Conservation (phyloP, 2,329 filamentous ascomycete species). For the Blumeria hordei region DNA sequence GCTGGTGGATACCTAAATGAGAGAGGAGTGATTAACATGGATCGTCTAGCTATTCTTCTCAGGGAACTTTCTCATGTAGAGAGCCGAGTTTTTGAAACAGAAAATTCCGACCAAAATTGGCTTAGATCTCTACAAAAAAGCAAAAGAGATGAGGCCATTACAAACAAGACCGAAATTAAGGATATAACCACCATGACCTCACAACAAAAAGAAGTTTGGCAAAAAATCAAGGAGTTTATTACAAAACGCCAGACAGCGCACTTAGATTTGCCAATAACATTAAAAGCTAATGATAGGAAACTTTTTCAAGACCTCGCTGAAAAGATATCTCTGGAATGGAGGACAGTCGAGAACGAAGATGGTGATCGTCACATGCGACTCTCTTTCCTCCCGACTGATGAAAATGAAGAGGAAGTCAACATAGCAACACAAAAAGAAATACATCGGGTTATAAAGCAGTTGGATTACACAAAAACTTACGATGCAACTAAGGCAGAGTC, state of each 20-base stretch:
- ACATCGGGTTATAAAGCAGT: slow-evolving; percentile 70
- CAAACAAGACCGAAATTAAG: slow-evolving; percentile 36
- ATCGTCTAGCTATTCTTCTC: slow-evolving; percentile 52
- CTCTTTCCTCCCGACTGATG: slow-evolving; percentile 25
- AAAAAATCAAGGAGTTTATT: slow-evolving; percentile 61
- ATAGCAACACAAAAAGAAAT: slow-evolving; percentile 56
- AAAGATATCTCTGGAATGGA: slow-evolving; percentile 39
- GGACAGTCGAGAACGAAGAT: slow-evolving; percentile 35
- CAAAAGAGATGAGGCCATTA: slow-evolving; percentile 40
- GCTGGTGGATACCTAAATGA: slow-evolving; percentile 94
- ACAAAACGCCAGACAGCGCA: slow-evolving; percentile 37
- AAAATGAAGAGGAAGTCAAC: slow-evolving; percentile 30
- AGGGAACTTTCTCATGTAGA: slow-evolving; percentile 75
- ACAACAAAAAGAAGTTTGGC: slow-evolving; percentile 61
- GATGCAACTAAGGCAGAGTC: slow-evolving; percentile 61
- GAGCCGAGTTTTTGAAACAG: slow-evolving; percentile 75
- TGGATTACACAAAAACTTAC: slow-evolving; percentile 70
- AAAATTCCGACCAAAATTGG: slow-evolving; percentile 76
- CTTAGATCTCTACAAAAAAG: slow-evolving; percentile 65
- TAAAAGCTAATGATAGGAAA: slow-evolving; percentile 62
- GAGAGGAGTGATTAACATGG: slow-evolving; percentile 71
- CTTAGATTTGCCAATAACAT: slow-evolving; percentile 52
- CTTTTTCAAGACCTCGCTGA: slow-evolving; percentile 76
- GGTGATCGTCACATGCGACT: slow-evolving; percentile 43
- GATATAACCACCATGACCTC: slow-evolving; percentile 61